Evolutionary conservation across 2,329 filamentous ascomycete species (phyloP).

Genomic region (Colletotrichum euphorbiae): DNA sequence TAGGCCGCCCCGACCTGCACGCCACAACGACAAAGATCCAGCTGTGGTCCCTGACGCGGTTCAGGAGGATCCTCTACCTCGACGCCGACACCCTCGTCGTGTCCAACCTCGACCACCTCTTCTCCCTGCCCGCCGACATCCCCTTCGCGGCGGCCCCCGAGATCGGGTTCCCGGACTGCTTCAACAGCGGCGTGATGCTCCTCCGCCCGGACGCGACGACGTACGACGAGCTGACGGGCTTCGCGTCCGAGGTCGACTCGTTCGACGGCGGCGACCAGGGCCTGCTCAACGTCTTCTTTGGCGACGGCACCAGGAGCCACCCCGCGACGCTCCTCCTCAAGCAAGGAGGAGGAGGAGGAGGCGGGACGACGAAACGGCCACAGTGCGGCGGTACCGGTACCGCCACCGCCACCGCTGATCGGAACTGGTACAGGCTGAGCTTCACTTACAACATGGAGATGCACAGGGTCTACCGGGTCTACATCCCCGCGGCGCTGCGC

Average conservation of each 20-base stretch:
- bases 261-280: constrained; percentile 81
- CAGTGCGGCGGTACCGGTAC: fast-evolving
- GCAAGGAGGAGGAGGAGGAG: background rate
- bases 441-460: constrained; percentile 44
- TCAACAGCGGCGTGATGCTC: constrained; percentile 78
- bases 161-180: constrained; percentile 79
- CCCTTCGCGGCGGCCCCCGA: constrained; percentile 65
- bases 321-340: constrained; percentile 26
- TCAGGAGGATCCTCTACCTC: constrained; percentile 59
- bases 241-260: constrained; percentile 74
- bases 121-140: constrained; percentile 67
- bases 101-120: constrained; percentile 76
- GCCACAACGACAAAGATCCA: constrained; percentile 78
- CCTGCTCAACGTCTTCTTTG: constrained; percentile 75
- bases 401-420: background rate
- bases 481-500: constrained; percentile 42
- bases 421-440: constrained; percentile 44
- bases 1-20: constrained; percentile 74
- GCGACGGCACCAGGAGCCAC: constrained; percentile 53
- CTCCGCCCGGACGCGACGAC: constrained; percentile 73
- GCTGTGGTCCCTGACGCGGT: constrained; percentile 74
- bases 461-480: constrained; percentile 42
- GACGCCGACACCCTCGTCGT: constrained; percentile 74
- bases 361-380: background rate
- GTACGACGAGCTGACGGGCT: constrained; percentile 70